Evolutionary conservation across 2,329 filamentous ascomycete species (phyloP).

Genomic region (Hypoxylon sp.): DNA sequence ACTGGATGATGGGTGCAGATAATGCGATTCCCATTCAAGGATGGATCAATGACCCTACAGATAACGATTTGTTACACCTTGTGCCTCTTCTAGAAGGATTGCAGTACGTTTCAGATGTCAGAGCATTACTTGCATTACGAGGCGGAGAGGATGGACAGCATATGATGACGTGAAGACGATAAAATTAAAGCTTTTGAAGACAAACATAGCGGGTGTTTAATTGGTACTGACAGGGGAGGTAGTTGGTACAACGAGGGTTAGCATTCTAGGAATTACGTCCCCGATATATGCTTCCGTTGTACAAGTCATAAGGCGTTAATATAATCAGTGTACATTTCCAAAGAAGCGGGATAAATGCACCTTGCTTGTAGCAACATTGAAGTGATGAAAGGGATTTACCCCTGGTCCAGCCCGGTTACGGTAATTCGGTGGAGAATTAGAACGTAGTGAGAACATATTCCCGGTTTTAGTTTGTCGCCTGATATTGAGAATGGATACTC

Average conservation of each 20-base stretch:
- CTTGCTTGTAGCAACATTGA: conserved; percentile 17
- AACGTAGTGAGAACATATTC: conserved; percentile 12
- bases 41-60: conserved; percentile 98
- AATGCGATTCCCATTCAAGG: conserved; percentile 99
- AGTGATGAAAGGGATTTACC: conserved; percentile 17
- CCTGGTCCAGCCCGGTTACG: conserved; percentile 6
- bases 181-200: conserved; percentile 31
- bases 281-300: conserved; percentile 32
- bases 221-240: conserved; percentile 33
- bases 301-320: conserved; percentile 37
- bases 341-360: conserved; percentile 13
- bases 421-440: conserved; percentile 16
- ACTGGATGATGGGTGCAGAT: conserved; percentile 69
- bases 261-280: conserved; percentile 33
- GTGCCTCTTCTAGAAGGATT: conserved; percentile 93
- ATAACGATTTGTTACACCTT: conserved; percentile 93
- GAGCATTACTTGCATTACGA: conserved; percentile 88
- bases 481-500: conserved; percentile 24
- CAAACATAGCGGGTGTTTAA: conserved; percentile 44
- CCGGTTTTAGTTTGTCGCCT: conserved; percentile 7
- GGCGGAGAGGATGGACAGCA: conserved; percentile 83
- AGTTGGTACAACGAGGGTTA: conserved; percentile 33
- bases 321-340: conserved; percentile 40
- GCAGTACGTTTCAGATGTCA: conserved; percentile 96
- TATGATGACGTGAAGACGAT: conserved; percentile 46